These are phyloP conservation scores for Sporisorium reilianum DNA, from an alignment of 1,284 basidiomycete species.

Conservation along the genomic window DNA sequence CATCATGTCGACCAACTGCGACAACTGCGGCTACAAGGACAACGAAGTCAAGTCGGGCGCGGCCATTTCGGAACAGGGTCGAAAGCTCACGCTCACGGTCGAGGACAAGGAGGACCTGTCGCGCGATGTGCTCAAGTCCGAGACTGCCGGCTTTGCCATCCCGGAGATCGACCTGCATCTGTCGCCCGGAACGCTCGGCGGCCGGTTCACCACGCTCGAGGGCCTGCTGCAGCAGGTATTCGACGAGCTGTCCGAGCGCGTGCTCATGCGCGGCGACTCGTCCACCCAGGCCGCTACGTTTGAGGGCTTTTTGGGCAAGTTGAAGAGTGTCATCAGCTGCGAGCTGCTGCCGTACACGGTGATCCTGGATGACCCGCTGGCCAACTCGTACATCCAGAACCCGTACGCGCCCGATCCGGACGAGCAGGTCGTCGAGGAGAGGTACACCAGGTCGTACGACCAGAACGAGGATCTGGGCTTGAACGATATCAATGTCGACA, in stretches of 20 bases:
- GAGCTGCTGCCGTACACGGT: conserved; percentile 75
- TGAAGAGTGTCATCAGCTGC: conserved; percentile 71
- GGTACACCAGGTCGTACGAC: conserved; percentile 85
- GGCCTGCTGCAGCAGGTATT: conserved; percentile 94
- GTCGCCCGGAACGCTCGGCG: conserved; percentile 92
- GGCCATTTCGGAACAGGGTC: conserved; percentile 86
- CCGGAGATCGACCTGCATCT: conserved; percentile 96
- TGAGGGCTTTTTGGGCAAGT: conserved; percentile 78
- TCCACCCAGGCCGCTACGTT: conserved; percentile 44
- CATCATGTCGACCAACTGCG: conserved; percentile 99
- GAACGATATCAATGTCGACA: conserved; percentile 89
- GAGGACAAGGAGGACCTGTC: conserved; percentile 94
- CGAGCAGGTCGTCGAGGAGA: conserved; percentile 74
- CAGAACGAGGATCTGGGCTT: conserved; percentile 96
- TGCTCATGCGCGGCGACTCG: conserved; percentile 83
- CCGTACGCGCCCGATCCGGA: conserved; percentile 75
- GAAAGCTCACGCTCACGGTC: conserved; percentile 87
- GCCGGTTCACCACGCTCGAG: conserved; percentile 97
- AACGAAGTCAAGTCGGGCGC: conserved; percentile 96
- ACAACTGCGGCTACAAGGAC: conserved; percentile 92
- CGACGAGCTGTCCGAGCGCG: conserved; percentile 92
- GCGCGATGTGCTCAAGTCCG: conserved; percentile 81
- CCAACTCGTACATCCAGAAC: conserved; percentile 96
- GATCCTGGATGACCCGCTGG: conserved; percentile 93
- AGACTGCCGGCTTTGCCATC: conserved; percentile 85